Evolutionary conservation across 2,329 filamentous ascomycete species (phyloP), one percentile per base, ranked within the genome.

Genomic region (Sporothrix protearum): DNA sequence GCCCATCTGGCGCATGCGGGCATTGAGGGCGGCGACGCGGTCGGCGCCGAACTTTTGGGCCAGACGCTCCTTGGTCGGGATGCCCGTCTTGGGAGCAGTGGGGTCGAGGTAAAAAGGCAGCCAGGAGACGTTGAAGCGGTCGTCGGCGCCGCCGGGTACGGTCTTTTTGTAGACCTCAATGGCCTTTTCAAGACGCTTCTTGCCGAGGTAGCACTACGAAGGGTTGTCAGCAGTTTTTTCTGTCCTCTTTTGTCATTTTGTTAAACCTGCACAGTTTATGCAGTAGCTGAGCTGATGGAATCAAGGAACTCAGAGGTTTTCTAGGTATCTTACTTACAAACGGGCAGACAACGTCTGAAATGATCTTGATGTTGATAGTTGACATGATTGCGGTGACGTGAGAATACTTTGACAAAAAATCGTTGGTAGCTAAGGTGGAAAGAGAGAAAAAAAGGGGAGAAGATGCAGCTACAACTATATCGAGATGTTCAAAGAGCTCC

Each of bases 341-440:
- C 4, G 92, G 91, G 79, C 93, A 96, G 76, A 96, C 87, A 2
- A 89, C 92, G 81, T 97, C 94, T n/a, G 88, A 92, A 72, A 94
- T 88, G 78, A 93, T 87, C 72, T 90, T 88, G 80, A 96, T 91
- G 73, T 88, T 87, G 83, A 94, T 92, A 76, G 89, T 88, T 25
- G 90, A 88, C 92, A 94, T 94, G 59, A 59, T 78, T 71, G 36
- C 10, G 61, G 28, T 19, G 49, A 12, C 30, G 16, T 39, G 47
- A 45, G 30, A 25, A 36, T 67, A 28, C 3, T 61, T 61, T 4
- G 33, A 22, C 8, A 39, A 25, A 28, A 6, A 49, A n/a, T n/a
- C n/a, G n/a, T n/a, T 30, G 12, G 66, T 59, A 8, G 14, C 4
- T 49, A 16, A 8, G 19, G 25, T 22, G 45, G 45, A 16, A 36